These are phyloP conservation scores for Testicularia cyperi DNA, from an alignment of 1,284 basidiomycete species.

Conservation along the genomic window DNA sequence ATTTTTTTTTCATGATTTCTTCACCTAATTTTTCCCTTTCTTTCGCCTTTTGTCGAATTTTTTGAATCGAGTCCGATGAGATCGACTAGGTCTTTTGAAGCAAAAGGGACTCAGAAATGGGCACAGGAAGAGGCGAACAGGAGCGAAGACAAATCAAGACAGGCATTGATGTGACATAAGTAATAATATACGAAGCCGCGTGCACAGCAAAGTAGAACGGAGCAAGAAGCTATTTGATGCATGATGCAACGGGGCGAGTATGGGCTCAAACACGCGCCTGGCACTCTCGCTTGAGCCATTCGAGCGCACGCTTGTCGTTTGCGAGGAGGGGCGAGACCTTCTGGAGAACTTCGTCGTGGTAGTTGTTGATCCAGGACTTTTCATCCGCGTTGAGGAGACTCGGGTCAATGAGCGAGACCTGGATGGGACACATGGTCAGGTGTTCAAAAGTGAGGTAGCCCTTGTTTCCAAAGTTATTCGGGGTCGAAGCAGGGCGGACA, in stretches of 20 bases:
- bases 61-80: too few relatives aligned
- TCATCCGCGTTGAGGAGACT: constrained; percentile 71
- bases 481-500: constrained; percentile 63
- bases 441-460: constrained; percentile 49
- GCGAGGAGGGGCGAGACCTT: constrained; percentile 78
- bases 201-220: too few relatives aligned
- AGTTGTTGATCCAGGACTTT: constrained; percentile 78
- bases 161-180: too few relatives aligned
- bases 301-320: constrained; percentile 71
- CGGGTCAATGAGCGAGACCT: constrained; percentile 76
- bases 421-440: constrained; percentile 69
- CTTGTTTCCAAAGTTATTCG: constrained; percentile 76
- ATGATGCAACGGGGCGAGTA: too few relatives aligned
- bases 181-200: too few relatives aligned
- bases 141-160: too few relatives aligned
- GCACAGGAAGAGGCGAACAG: too few relatives aligned
- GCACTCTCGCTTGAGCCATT: constrained; percentile 74
- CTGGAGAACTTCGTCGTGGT: constrained; percentile 75
- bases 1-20: constrained; percentile 12
- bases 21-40: too few relatives aligned
- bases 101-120: too few relatives aligned
- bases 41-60: too few relatives aligned
- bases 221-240: too few relatives aligned
- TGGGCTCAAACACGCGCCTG: constrained; percentile 17
- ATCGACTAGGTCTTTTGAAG: too few relatives aligned